Conservation (phyloP, 176 grass and related monocot genomes). For the Bromus sterilis region DNA sequence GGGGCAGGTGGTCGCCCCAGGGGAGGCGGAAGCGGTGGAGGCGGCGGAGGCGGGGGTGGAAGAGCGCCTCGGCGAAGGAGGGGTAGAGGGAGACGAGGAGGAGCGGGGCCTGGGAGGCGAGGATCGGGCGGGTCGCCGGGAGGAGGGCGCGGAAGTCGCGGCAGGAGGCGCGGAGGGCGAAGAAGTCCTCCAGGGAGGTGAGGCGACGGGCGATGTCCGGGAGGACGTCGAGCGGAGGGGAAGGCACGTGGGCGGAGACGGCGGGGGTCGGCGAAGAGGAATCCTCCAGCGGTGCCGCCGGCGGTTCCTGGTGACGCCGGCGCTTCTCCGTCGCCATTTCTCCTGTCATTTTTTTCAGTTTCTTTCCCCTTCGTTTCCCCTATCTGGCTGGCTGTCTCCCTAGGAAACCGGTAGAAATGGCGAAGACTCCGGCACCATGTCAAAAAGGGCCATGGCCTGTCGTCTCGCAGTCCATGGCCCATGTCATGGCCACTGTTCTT, state of each 20-base stretch:
- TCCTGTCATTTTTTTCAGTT: not conserved
- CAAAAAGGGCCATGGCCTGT: no score
- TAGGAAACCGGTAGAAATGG: not conserved
- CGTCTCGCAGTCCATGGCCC: no score
- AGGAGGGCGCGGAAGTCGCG: constrained; percentile 34
- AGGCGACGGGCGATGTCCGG: constrained; percentile 42
- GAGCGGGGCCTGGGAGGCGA: constrained; percentile 47
- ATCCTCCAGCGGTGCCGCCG: not conserved
- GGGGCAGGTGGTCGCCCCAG: constrained; percentile 27
- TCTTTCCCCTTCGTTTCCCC: not conserved
- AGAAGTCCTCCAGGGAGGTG: constrained; percentile 56
- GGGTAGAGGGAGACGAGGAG: constrained; percentile 46
- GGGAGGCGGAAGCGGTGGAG: constrained; percentile 50
- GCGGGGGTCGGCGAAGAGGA: not conserved
- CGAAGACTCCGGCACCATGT: not conserved
- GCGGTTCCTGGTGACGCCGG: not conserved
- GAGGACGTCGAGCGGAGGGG: constrained; percentile 37
- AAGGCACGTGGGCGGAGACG: constrained; percentile 3
- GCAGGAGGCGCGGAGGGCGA: constrained; percentile 46
- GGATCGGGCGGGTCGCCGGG: constrained; percentile 14
- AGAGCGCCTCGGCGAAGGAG: constrained; percentile 54
- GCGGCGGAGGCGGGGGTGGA: constrained; percentile 34
- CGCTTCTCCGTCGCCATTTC: constrained; percentile 41
- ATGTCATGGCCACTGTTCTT: no score
- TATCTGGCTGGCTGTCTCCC: no score